Evolutionary conservation across 805 yeast genomes (phyloP).

Genomic region (Wickerhamomyces chaumierensis): DNA sequence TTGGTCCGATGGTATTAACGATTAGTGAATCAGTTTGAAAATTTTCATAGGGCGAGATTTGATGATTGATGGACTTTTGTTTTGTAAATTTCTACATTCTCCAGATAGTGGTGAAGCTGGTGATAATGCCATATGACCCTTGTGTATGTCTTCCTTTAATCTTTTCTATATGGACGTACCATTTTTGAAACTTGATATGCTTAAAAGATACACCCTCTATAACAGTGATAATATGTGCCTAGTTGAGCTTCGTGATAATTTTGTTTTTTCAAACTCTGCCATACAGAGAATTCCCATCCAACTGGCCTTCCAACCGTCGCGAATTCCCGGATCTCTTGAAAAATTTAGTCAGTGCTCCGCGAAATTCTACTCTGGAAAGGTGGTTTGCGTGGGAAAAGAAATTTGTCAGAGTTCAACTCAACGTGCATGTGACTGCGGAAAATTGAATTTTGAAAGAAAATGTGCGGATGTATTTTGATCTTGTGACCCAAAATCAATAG

Average conservation of each 20-base stretch:
- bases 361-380: neutral
- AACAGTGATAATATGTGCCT: neutral
- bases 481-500: too few species aligned
- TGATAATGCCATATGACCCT: neutral
- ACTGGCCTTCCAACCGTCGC: neutral
- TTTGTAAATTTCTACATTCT: too few species aligned
- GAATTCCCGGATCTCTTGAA: neutral
- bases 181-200: conserved; percentile 1
- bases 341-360: neutral
- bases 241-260: neutral
- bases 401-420: neutral
- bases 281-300: neutral
- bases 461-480: neutral
- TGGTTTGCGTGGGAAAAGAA: neutral
- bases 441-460: too few species aligned
- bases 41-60: too few species aligned
- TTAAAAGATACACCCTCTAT: neutral
- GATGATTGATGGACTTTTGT: neutral
- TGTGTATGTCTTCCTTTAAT: neutral
- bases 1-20: too few species aligned
- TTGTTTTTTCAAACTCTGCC: conserved; percentile 1
- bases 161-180: neutral
- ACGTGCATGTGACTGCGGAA: neutral
- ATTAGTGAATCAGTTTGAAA: too few species aligned
- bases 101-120: neutral